Evolutionary conservation across 305 asterid genomes (phyloP).

Genomic region (Fraxinus sp.): DNA sequence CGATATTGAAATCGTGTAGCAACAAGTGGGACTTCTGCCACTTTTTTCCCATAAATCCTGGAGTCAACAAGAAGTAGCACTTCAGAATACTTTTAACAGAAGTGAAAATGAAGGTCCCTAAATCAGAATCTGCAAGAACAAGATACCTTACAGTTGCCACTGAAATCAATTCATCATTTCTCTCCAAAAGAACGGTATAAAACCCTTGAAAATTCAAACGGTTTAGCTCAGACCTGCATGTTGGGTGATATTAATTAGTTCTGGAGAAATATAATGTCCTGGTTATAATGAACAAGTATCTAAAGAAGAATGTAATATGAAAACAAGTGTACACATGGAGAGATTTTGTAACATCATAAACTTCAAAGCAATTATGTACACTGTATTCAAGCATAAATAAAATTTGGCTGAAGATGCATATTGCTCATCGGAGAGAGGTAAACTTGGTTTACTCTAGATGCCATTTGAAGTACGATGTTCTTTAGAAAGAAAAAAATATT

Average conservation of each 20-base stretch:
- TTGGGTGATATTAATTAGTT: slow-evolving; percentile 6
- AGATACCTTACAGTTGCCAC: slow-evolving; percentile 81
- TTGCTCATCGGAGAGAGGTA: neutral
- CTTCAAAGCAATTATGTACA: neutral
- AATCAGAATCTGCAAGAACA: slow-evolving; percentile 17
- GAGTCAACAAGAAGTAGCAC: slow-evolving; percentile 13
- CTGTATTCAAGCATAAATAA: neutral
- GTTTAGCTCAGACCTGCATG: slow-evolving; percentile 69
- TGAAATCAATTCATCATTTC: slow-evolving; percentile 63
- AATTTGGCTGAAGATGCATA: neutral
- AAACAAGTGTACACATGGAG: neutral
- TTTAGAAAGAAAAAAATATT: neutral
- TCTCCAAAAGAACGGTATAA: slow-evolving; percentile 69
- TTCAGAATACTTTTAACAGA: slow-evolving; percentile 16
- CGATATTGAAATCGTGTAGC: slow-evolving; percentile 83
- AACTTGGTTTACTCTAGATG: neutral
- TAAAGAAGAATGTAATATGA: neutral
- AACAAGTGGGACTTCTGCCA: slow-evolving; percentile 89
- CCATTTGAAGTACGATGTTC: neutral
- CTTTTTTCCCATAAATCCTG: slow-evolving; percentile 79
- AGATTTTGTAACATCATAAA: neutral
- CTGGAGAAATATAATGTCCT: neutral
- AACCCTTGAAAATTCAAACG: slow-evolving; percentile 87
- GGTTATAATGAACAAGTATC: neutral
- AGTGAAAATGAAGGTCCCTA: slow-evolving; percentile 8